Percentiles rank a stretch among this genome's conserved stretches.
Conservation (phyloP, 1,284 basidiomycete species). For the Naganishia cerealis region DNA sequence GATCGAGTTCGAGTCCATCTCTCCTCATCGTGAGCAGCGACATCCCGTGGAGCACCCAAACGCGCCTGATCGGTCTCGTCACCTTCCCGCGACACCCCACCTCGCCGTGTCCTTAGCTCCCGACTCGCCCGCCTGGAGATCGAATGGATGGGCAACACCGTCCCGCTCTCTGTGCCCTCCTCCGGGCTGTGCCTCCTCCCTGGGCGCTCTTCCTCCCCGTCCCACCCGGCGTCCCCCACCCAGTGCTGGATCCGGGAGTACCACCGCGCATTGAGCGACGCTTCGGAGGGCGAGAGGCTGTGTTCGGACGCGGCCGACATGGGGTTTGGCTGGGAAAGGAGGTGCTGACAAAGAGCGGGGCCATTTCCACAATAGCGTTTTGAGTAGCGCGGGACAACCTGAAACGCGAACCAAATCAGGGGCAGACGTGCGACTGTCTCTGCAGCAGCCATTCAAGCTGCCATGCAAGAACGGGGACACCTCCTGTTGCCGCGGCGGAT, state of each 20-base stretch:
- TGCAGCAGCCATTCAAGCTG: background rate
- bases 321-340: background rate
- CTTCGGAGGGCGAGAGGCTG: slow-evolving; percentile 14
- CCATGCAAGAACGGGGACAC: no score
- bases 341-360: no score
- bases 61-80: background rate
- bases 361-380: background rate
- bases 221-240: background rate
- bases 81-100: background rate
- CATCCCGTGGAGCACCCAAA: background rate
- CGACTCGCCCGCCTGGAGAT: slow-evolving; percentile 17
- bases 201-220: background rate
- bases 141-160: slow-evolving; percentile 11
- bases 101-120: slow-evolving; percentile 3
- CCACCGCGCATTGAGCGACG: slow-evolving; percentile 18
- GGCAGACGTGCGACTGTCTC: no score
- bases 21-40: background rate
- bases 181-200: background rate
- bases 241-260: slow-evolving; percentile 17
- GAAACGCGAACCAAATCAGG: slow-evolving; percentile 8
- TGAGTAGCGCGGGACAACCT: background rate
- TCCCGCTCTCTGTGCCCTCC: slow-evolving; percentile 5
- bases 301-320: background rate
- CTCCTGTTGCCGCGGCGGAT: no score
- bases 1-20: no score